These are phyloP conservation scores for Saccharomycopsis schoenii DNA, from an alignment of 805 yeast genomes.

Conservation along the genomic window DNA sequence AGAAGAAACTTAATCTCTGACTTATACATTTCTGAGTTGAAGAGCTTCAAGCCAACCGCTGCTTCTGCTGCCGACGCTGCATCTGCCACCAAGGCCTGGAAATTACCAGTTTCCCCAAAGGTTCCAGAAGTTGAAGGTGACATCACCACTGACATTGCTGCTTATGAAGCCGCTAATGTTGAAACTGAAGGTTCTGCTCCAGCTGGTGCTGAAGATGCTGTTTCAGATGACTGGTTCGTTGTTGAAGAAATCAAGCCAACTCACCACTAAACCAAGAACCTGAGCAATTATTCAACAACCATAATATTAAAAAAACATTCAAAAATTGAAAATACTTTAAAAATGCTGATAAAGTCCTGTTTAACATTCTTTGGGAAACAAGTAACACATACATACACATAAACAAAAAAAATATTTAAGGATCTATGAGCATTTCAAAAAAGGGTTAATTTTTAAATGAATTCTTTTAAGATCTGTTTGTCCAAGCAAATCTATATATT, in stretches of 20 bases:
- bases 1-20: constrained; percentile 61
- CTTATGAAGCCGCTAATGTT: constrained; percentile 61
- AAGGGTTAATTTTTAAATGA: background rate
- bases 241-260: constrained; percentile 58
- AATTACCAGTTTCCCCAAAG: constrained; percentile 68
- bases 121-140: constrained; percentile 63
- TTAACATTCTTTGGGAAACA: background rate
- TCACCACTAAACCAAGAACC: constrained; percentile 23
- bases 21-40: constrained; percentile 77
- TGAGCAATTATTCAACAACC: background rate
- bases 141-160: constrained; percentile 53
- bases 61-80: constrained; percentile 65
- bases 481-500: background rate
- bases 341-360: background rate
- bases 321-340: background rate
- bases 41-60: constrained; percentile 79
- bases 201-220: constrained; percentile 32
- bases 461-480: background rate
- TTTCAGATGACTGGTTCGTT: constrained; percentile 66
- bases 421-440: background rate
- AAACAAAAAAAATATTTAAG: background rate
- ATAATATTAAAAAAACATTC: background rate
- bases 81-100: constrained; percentile 74
- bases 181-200: constrained; percentile 57
- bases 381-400: background rate